A percentile compares a stretch with the other conserved stretches of the same genome.
These are phyloP conservation scores for Termitomyces sp. DNA, from an alignment of 768 basidiomycete species.

Conservation along the genomic window DNA sequence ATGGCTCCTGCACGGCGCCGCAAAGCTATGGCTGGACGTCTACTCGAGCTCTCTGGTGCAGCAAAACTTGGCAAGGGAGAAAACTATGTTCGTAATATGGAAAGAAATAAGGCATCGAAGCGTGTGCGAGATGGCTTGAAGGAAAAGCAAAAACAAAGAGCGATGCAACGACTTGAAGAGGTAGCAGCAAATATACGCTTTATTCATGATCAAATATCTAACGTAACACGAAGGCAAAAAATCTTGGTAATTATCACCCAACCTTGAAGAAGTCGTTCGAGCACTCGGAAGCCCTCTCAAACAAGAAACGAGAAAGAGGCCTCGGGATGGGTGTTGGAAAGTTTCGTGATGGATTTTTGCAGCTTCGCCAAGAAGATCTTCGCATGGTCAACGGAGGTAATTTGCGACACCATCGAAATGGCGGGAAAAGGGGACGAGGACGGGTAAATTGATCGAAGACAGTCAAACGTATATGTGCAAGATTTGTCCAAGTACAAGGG, in stretches of 20 bases:
- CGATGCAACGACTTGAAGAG: constrained; percentile 58
- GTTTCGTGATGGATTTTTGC: constrained; percentile 65
- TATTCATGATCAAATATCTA: neutral
- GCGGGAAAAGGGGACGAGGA: constrained; percentile 16
- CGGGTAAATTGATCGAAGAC: neutral
- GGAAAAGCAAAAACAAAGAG: constrained; percentile 54
- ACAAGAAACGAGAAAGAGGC: constrained; percentile 55
- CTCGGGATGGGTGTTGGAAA: constrained; percentile 76
- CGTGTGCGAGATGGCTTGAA: constrained; percentile 66
- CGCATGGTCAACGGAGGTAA: constrained; percentile 20
- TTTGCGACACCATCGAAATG: constrained; percentile 16
- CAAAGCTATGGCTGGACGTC: constrained; percentile 73
- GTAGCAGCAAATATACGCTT: constrained; percentile 32
- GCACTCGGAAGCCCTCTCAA: constrained; percentile 19
- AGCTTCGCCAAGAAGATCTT: constrained; percentile 62
- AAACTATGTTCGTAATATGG: constrained; percentile 47
- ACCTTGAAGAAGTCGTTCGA: constrained; percentile 65
- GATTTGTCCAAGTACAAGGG: neutral
- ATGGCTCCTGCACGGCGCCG: constrained; percentile 61
- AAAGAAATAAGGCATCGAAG: constrained; percentile 68
- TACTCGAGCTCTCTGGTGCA: constrained; percentile 64
- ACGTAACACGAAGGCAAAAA: constrained; percentile 58
- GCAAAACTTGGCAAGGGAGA: constrained; percentile 77
- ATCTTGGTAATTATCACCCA: constrained; percentile 82
- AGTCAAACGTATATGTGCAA: neutral